Conservation (phyloP, 495 filamentous ascomycete genomes). For the Penicillium tannophilum region DNA sequence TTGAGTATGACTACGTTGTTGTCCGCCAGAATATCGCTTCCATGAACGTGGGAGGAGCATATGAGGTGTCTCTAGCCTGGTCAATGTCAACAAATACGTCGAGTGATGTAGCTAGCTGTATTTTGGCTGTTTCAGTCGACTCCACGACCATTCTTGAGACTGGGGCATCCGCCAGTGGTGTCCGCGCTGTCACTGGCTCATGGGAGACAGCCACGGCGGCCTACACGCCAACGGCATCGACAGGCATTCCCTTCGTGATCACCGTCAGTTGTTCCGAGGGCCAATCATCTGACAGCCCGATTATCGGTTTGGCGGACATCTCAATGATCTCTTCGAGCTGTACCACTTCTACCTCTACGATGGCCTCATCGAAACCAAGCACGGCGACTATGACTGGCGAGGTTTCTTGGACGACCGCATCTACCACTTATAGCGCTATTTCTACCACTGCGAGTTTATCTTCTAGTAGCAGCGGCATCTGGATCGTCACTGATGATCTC, state of each 20-base stretch:
- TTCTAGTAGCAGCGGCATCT: too few species aligned
- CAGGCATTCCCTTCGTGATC: background rate
- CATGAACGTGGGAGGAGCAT: background rate
- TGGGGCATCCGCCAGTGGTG: background rate
- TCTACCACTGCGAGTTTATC: too few species aligned
- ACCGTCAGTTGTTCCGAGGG: background rate
- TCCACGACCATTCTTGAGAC: background rate
- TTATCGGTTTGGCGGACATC: background rate
- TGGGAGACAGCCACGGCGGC: background rate
- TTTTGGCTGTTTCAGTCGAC: background rate
- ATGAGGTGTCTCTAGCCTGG: conserved; percentile 1
- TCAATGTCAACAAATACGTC: conserved; percentile 4
- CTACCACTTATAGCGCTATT: too few species aligned
- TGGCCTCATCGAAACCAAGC: background rate
- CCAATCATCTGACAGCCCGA: background rate
- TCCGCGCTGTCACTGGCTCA: background rate
- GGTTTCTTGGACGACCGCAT: too few species aligned
- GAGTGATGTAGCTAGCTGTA: background rate
- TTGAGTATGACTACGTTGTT: background rate
- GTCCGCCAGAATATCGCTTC: background rate
- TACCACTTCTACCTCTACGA: background rate
- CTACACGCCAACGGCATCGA: background rate
- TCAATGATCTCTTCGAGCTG: conserved; percentile 1
- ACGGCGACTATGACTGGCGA: background rate
- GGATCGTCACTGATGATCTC: too few species aligned